Percentiles rank a stretch among this genome's conserved stretches.
Conservation (phyloP, 495 filamentous ascomycete genomes). For the Aspergillus mulundensis region DNA sequence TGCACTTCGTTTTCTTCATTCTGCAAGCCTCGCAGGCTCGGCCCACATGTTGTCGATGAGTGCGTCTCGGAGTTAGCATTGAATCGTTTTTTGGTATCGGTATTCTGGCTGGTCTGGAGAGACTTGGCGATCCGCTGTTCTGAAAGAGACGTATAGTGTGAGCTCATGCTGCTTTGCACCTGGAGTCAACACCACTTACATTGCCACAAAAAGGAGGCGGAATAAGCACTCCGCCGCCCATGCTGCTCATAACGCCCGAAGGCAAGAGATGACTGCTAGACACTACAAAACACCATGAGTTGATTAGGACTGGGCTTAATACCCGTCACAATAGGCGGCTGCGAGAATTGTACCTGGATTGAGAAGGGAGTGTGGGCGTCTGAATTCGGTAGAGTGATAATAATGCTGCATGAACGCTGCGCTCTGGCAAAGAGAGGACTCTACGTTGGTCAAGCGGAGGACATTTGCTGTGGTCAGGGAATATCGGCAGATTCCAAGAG, state of each 20-base stretch:
- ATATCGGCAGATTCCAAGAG: not conserved
- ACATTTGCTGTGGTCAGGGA: too few species aligned
- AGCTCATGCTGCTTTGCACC: not conserved
- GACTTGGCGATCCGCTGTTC: constrained; percentile 17
- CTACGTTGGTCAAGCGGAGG: too few species aligned
- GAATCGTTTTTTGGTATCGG: constrained; percentile 31
- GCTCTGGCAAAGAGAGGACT: not conserved
- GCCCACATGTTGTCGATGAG: constrained; percentile 41
- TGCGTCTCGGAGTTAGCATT: constrained; percentile 24
- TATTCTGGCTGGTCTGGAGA: constrained; percentile 29
- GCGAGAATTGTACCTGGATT: not conserved
- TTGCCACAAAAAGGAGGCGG: not conserved
- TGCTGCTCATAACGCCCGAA: not conserved
- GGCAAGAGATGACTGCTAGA: not conserved
- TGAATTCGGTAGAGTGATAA: not conserved
- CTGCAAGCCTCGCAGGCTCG: constrained; percentile 48
- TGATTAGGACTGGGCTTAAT: not conserved
- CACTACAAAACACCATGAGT: not conserved
- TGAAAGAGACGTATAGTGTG: not conserved
- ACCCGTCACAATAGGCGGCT: not conserved
- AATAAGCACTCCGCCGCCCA: not conserved
- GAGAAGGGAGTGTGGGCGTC: not conserved
- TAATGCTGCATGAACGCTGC: not conserved
- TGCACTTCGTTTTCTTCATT: constrained; percentile 56
- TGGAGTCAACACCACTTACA: not conserved